Evolutionary conservation across 1,284 basidiomycete genomes (phyloP).

Genomic region (Papiliotrema fonsecae): DNA sequence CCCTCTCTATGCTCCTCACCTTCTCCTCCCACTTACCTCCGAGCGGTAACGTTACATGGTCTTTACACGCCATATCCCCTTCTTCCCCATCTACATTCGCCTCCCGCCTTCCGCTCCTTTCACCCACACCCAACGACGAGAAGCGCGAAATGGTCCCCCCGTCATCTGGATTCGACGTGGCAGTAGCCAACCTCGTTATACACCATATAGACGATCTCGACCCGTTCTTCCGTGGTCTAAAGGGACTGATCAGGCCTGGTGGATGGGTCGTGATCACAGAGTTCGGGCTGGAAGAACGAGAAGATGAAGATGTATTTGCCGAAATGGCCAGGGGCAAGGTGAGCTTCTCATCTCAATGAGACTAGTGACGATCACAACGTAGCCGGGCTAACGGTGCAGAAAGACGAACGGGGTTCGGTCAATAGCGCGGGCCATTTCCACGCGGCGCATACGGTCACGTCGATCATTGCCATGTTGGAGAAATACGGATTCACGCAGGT

Average conservation of each 20-base stretch:
- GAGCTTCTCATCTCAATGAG: not conserved
- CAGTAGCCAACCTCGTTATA: constrained; percentile 30
- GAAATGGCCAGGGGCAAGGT: constrained; percentile 5
- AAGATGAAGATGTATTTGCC: not conserved
- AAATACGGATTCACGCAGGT: constrained; percentile 23
- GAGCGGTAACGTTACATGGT: not conserved
- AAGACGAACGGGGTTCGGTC: constrained; percentile 12
- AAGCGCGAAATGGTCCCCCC: constrained; percentile 19
- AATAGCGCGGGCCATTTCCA: constrained; percentile 27
- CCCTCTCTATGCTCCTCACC: constrained; percentile 28
- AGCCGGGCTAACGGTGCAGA: constrained; percentile 1
- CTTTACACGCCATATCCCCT: constrained; percentile 19
- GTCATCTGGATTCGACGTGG: constrained; percentile 23
- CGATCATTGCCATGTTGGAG: constrained; percentile 16
- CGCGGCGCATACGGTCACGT: constrained; percentile 12
- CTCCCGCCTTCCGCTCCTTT: constrained; percentile 6
- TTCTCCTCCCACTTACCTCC: constrained; percentile 14
- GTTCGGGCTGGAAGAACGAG: constrained; percentile 17
- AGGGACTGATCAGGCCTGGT: constrained; percentile 18
- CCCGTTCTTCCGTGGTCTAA: constrained; percentile 23
- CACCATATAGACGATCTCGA: constrained; percentile 36
- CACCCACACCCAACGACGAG: constrained; percentile 14
- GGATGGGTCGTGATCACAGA: constrained; percentile 34
- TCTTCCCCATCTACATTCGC: constrained; percentile 9
- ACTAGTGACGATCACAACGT: not conserved